Conservation (phyloP, 2,329 filamentous ascomycete species). For the Zymoseptoria passerinii region DNA sequence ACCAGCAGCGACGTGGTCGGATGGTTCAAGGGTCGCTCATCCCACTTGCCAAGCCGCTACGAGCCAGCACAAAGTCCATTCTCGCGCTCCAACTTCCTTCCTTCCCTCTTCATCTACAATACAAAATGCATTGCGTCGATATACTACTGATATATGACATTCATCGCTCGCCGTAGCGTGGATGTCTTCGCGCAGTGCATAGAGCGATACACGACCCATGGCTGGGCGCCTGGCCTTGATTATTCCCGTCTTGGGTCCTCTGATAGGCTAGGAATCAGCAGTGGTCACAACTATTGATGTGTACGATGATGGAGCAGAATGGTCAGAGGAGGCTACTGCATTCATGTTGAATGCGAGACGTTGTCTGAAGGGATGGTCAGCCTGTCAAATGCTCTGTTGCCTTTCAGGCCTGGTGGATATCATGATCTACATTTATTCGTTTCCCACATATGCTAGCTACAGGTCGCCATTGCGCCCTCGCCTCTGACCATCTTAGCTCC, state of each 20-base stretch:
- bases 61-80: not conserved
- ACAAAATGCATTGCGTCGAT: slow-evolving; percentile 46
- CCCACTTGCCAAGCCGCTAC: not conserved
- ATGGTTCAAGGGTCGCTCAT: not conserved
- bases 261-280: slow-evolving; percentile 65
- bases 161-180: slow-evolving; percentile 42
- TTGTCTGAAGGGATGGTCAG: not conserved
- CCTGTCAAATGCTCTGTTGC: not conserved
- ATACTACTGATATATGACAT: slow-evolving; percentile 51
- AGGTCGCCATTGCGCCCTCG: slow-evolving; percentile 17
- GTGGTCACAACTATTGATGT: slow-evolving; percentile 49
- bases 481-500: slow-evolving; percentile 53
- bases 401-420: not conserved
- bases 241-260: slow-evolving; percentile 58
- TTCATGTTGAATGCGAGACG: not conserved
- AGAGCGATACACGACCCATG: slow-evolving; percentile 53
- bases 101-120: slow-evolving; percentile 35
- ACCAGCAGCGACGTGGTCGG: not conserved
- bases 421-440: not conserved
- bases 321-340: not conserved
- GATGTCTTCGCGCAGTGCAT: slow-evolving; percentile 62
- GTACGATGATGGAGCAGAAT: not conserved
- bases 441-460: slow-evolving; percentile 4
- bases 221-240: slow-evolving; percentile 65
- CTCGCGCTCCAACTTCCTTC: slow-evolving; percentile 20